Conservation (phyloP, 2,329 filamentous ascomycete genomes). For the Aspergillus spinulosporus region DNA sequence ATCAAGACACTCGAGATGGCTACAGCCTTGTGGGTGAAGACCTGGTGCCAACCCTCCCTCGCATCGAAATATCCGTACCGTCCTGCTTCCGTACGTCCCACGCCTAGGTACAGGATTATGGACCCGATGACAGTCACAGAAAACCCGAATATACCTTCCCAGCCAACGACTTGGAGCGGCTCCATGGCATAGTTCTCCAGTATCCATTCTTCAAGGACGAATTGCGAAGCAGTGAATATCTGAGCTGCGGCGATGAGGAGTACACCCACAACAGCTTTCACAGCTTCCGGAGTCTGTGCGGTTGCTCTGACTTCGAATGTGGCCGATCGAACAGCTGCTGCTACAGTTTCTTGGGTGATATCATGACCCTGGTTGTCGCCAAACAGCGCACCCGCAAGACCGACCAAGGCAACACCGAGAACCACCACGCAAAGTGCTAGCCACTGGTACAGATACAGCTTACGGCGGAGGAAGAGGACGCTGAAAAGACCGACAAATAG, state of each 20-base stretch:
- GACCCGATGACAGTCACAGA: slow-evolving; percentile 74
- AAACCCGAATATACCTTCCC: slow-evolving; percentile 94
- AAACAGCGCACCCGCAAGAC: slow-evolving; percentile 81
- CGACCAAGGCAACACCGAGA: slow-evolving; percentile 82
- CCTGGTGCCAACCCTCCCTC: slow-evolving; percentile 77
- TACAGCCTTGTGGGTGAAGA: slow-evolving; percentile 70
- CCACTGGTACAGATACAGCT: slow-evolving; percentile 88
- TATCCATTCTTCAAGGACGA: slow-evolving; percentile 93
- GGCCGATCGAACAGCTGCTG: slow-evolving; percentile 39
- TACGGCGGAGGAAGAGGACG: slow-evolving; percentile 81
- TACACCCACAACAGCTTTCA: slow-evolving; percentile 77
- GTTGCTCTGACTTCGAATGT: slow-evolving; percentile 45
- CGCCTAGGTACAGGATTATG: slow-evolving; percentile 71
- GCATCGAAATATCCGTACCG: slow-evolving; percentile 86
- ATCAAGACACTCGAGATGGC: slow-evolving; percentile 79
- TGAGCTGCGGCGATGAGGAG: slow-evolving; percentile 90
- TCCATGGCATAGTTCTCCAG: slow-evolving; percentile 77
- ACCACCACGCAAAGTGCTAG: slow-evolving; percentile 83
- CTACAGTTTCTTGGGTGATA: slow-evolving; percentile 32
- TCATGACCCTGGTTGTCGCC: slow-evolving; percentile 54
- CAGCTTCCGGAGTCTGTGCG: slow-evolving; percentile 55
- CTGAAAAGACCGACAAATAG: slow-evolving; percentile 96
- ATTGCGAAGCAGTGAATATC: slow-evolving; percentile 95
- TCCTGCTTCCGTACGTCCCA: slow-evolving; percentile 74
- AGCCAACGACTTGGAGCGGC: slow-evolving; percentile 88